Evolutionary conservation across 139 green algal genomes (phyloP).

Genomic region (Chlamydomonas incerta): DNA sequence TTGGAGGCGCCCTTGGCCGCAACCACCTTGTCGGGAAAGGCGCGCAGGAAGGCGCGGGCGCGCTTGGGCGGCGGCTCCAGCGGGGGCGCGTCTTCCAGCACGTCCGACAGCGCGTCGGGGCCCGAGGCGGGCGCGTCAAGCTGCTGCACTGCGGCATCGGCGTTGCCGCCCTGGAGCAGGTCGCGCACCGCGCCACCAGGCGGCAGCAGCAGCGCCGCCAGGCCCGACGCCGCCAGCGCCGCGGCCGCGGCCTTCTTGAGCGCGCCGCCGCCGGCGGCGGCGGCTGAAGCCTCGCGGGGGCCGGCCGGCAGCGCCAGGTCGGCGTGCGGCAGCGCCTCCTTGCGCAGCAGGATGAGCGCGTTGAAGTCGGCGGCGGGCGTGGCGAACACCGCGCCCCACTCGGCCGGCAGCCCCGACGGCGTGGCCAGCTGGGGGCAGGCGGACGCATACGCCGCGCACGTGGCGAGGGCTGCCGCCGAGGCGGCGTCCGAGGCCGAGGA

Average conservation of each 20-base stretch:
- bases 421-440: not conserved
- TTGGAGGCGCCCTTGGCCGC: slow-evolving; percentile 36
- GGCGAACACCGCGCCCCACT: slow-evolving; percentile 48
- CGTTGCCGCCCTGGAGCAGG: not conserved
- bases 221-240: not conserved
- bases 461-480: not conserved
- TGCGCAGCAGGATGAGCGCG: slow-evolving; percentile 67
- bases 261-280: not conserved
- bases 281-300: not conserved
- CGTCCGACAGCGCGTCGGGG: slow-evolving; percentile 40
- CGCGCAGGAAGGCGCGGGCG: slow-evolving; percentile 52
- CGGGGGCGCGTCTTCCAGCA: slow-evolving; percentile 10
- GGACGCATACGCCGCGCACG: not conserved
- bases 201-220: slow-evolving; percentile 18
- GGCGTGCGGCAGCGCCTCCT: slow-evolving; percentile 66
- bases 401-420: not conserved
- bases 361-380: slow-evolving; percentile 69
- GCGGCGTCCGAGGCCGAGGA: too few species aligned
- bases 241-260: not conserved
- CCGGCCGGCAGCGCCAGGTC: slow-evolving; percentile 7
- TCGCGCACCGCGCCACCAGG: slow-evolving; percentile 2
- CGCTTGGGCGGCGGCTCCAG: slow-evolving; percentile 47
- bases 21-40: slow-evolving; percentile 62
- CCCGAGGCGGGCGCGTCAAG: not conserved
- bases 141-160: too few species aligned